Evolutionary conservation across 495 filamentous ascomycete species (phyloP), one percentile per base, ranked within the genome.

Genomic region (Podospora comata): DNA sequence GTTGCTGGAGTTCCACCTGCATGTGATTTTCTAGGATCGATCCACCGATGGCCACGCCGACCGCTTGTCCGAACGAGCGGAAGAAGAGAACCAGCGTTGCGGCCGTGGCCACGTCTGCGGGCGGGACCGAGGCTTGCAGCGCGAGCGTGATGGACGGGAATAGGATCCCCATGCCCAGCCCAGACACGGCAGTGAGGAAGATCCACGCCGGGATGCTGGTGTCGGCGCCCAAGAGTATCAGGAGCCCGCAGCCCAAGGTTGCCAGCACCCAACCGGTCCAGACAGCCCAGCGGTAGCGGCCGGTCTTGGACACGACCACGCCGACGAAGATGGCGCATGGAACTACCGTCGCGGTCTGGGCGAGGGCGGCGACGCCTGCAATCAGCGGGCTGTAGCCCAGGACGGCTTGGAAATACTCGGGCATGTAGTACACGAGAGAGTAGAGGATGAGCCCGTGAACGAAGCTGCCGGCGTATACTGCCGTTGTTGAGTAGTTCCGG

Each of bases 341-440:
- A 4, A 80, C 70, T 26, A 60, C 65, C 20, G 57, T 60, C 9
- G 69, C 34, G 54, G 71, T 69, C 20, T 72, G 70, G 3, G 79
- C 78, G 28, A 81, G 61, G 1, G 78, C 23, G 5, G 75, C 73
- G 0, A 79, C 70, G 15, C 73, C 78, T 9, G 78, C 70, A 53
- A 61, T 27, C 3, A 79, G 63, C 0, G 77, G 67, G 1, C 71
- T 70, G 13, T 80, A 68, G 5, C 78, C 69, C 56, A 70, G 62
- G 2, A 80, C 76, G 3, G 79, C 73, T 64, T 82, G 76, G 69
- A 75, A 81, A 53, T 77, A 77, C 6, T 81, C 57, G 1, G 79
- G 80, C 0, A 79, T 23, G 68, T 81, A 82, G 44, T 72, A 73
- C 16, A 81, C 62, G 5, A 79, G 65, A 15, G 68, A 68, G 67